Evolutionary conservation across 169 alveolate genomes (phyloP).

Genomic region (Eimeria necatrix): DNA sequence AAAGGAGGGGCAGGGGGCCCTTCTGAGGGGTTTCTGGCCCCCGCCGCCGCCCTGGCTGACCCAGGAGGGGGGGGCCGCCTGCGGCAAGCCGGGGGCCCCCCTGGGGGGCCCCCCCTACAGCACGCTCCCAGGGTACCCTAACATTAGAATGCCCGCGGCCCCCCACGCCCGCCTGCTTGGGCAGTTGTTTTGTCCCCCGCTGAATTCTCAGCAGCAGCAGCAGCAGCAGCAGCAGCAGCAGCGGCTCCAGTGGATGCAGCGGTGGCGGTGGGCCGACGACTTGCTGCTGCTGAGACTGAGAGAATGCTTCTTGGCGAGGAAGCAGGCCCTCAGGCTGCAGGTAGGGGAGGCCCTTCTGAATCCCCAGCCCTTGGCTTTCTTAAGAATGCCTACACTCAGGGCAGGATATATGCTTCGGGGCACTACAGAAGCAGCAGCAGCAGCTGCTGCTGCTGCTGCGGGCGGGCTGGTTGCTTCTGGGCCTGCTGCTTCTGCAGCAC

Average conservation of each 20-base stretch:
- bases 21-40: constrained; percentile 49
- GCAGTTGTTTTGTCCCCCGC: constrained; percentile 9
- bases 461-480: background rate
- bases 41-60: background rate
- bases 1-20: constrained; percentile 45
- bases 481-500: background rate
- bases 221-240: constrained; percentile 64
- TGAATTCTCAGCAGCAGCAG: constrained; percentile 6
- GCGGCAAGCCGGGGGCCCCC: constrained; percentile 27
- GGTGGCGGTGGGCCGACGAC: constrained; percentile 56
- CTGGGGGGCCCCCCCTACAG: background rate
- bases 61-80: constrained; percentile 6
- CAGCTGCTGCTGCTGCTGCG: constrained; percentile 20
- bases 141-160: constrained; percentile 27
- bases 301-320: constrained; percentile 25
- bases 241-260: constrained; percentile 45
- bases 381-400: background rate
- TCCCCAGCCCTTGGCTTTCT: constrained; percentile 5
- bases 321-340: constrained; percentile 37
- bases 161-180: constrained; percentile 42
- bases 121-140: constrained; percentile 52
- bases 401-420: background rate
- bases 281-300: constrained; percentile 56
- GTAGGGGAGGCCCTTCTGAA: constrained; percentile 6
- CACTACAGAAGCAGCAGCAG: background rate